Percentiles rank a stretch among this genome's conserved stretches.
Evolutionary conservation across 73 alveolate genomes (phyloP).

Genomic region (Loxodes magnus): DNA sequence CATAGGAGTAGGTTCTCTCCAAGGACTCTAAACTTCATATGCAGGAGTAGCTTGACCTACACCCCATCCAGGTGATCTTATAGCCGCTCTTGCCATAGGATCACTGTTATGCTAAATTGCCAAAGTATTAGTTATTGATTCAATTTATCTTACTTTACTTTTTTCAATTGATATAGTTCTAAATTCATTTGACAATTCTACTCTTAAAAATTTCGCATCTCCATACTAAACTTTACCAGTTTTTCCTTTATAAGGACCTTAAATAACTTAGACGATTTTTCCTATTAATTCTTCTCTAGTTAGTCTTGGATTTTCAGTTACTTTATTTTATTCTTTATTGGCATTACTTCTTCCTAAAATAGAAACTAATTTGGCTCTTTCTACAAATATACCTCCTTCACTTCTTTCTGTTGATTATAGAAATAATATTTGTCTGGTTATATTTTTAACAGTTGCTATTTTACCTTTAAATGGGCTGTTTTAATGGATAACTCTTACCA

Average conservation of each 20-base stretch:
- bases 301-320: conserved; percentile 37
- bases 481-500: conserved; percentile 54
- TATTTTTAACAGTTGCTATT: conserved; percentile 53
- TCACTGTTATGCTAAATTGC: too few relatives aligned
- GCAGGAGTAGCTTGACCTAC: too few relatives aligned
- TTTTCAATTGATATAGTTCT: too few relatives aligned
- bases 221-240: conserved; percentile 53
- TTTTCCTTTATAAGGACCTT: conserved; percentile 74
- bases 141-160: too few relatives aligned
- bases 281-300: conserved; percentile 31
- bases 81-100: too few relatives aligned
- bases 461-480: conserved; percentile 32
- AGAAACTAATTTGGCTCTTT: conserved; percentile 38
- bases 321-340: conserved; percentile 30
- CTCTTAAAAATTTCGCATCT: too few relatives aligned
- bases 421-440: conserved; percentile 46
- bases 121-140: too few relatives aligned
- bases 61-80: too few relatives aligned
- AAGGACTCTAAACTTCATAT: too few relatives aligned
- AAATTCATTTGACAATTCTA: too few relatives aligned
- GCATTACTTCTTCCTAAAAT: conserved; percentile 44
- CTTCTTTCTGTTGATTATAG: conserved; percentile 46
- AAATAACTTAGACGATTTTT: conserved; percentile 38
- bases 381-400: conserved; percentile 66
- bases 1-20: too few relatives aligned